Conservation (phyloP, 139 green algal species). For the Zygnema circumcarinatum region DNA sequence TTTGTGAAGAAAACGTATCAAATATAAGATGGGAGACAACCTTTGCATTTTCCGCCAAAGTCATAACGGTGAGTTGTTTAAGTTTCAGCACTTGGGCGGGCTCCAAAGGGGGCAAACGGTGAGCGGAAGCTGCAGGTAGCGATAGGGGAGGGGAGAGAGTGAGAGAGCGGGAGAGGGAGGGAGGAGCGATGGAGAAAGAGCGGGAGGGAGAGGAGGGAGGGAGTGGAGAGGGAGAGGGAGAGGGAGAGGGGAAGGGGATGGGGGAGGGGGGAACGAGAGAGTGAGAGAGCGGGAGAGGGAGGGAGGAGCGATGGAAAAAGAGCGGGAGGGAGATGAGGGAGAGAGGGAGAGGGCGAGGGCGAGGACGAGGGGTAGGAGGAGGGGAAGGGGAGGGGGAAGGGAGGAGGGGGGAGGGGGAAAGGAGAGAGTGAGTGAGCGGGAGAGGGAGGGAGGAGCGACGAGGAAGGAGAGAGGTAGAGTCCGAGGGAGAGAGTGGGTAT, state of each 20-base stretch:
- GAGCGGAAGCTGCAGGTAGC: conserved; percentile 4
- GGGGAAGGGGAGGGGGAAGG: too few relatives aligned
- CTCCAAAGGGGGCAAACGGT: conserved; percentile 48
- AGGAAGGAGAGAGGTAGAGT: too few relatives aligned
- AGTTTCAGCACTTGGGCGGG: conserved; percentile 80
- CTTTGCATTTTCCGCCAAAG: conserved; percentile 69
- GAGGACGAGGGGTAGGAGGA: too few relatives aligned
- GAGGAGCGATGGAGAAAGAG: not conserved
- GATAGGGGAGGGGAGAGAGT: not conserved
- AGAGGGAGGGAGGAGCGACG: too few relatives aligned
- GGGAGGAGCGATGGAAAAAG: too few relatives aligned
- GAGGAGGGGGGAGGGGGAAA: too few relatives aligned
- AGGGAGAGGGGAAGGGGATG: not conserved
- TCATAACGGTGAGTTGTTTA: conserved; percentile 82
- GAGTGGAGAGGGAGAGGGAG: conserved; percentile 42
- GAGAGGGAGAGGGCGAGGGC: too few relatives aligned
- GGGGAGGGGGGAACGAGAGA: not conserved
- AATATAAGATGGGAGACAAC: conserved; percentile 53
- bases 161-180: not conserved
- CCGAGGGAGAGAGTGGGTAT: too few relatives aligned
- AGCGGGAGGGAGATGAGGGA: too few relatives aligned
- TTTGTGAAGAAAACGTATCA: not conserved
- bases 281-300: not conserved
- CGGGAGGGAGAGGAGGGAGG: not conserved
- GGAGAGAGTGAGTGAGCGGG: too few relatives aligned